A percentile compares a stretch with the other conserved stretches of the same genome.
These are phyloP conservation scores for Amanita pallidorosea DNA, from an alignment of 768 basidiomycete species.

Conservation along the genomic window DNA sequence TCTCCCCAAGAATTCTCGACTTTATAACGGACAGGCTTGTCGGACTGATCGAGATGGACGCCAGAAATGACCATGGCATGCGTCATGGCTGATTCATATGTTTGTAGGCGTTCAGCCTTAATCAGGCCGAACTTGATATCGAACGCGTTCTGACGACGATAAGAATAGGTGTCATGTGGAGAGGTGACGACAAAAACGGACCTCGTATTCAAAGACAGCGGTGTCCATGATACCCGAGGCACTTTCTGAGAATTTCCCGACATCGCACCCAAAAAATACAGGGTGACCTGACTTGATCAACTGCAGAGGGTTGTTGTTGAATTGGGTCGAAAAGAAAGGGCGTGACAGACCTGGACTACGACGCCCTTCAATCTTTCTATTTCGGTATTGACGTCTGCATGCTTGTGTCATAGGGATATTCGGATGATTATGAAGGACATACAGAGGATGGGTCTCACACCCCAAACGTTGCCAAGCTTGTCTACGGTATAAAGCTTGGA, in stretches of 20 bases:
- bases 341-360: slow-evolving; percentile 50
- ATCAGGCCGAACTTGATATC: slow-evolving; percentile 69
- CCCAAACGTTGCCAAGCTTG: slow-evolving; percentile 89
- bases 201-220: slow-evolving; percentile 74
- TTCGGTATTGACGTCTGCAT: slow-evolving; percentile 80
- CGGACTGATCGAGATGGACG: slow-evolving; percentile 71
- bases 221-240: slow-evolving; percentile 79
- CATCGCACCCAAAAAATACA: slow-evolving; percentile 96
- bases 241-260: slow-evolving; percentile 74
- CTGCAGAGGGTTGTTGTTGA: slow-evolving; percentile 13
- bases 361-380: slow-evolving; percentile 71
- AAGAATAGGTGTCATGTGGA: background rate
- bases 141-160: slow-evolving; percentile 53
- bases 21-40: slow-evolving; percentile 82
- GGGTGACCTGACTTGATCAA: slow-evolving; percentile 81
- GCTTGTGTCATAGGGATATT: background rate
- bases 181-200: slow-evolving; percentile 14
- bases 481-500: slow-evolving; percentile 84
- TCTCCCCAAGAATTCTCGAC: slow-evolving; percentile 97
- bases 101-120: slow-evolving; percentile 78
- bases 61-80: slow-evolving; percentile 94
- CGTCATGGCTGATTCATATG: slow-evolving; percentile 84
- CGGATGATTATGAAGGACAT: slow-evolving; percentile 17
- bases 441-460: slow-evolving; percentile 79
- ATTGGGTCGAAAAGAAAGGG: background rate